Percentiles rank a stretch among this genome's conserved stretches.
Evolutionary conservation across 73 alveolate species (phyloP).

Genomic region (Paramecium sexaurelia): DNA sequence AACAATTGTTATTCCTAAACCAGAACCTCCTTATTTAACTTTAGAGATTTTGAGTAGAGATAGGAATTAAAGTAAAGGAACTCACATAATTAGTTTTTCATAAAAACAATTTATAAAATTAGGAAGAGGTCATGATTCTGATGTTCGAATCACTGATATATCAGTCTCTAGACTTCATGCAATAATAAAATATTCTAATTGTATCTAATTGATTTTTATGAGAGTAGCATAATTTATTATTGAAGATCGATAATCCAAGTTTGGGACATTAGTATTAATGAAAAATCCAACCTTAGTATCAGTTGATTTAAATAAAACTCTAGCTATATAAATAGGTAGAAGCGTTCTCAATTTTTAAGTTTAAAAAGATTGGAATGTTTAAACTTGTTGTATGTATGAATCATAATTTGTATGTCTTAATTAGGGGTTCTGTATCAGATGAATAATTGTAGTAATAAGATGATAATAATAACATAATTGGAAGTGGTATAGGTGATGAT

Average conservation of each 20-base stretch:
- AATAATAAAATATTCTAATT: conserved; percentile 39
- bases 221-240: conserved; percentile 40
- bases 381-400: conserved; percentile 48
- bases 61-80: conserved; percentile 61
- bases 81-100: conserved; percentile 66
- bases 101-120: conserved; percentile 63
- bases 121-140: conserved; percentile 78
- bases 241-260: conserved; percentile 68
- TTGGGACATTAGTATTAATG: conserved; percentile 73
- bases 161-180: conserved; percentile 74
- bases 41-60: conserved; percentile 68
- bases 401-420: background rate
- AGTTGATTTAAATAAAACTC: conserved; percentile 35
- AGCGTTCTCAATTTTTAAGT: conserved; percentile 57
- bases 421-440: conserved; percentile 31
- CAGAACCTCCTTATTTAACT: conserved; percentile 67
- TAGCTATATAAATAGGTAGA: conserved; percentile 66
- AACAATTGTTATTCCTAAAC: conserved; percentile 67
- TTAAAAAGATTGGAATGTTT: conserved; percentile 58
- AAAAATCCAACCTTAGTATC: conserved; percentile 17
- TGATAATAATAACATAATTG: background rate
- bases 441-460: background rate
- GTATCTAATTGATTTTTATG: background rate
- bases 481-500: conserved; percentile 12
- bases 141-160: conserved; percentile 70